Percentiles rank a stretch among this genome's conserved stretches.
Conservation (phyloP, 192 early-diverging fungal genomes). For the Entomortierella parvispora region DNA sequence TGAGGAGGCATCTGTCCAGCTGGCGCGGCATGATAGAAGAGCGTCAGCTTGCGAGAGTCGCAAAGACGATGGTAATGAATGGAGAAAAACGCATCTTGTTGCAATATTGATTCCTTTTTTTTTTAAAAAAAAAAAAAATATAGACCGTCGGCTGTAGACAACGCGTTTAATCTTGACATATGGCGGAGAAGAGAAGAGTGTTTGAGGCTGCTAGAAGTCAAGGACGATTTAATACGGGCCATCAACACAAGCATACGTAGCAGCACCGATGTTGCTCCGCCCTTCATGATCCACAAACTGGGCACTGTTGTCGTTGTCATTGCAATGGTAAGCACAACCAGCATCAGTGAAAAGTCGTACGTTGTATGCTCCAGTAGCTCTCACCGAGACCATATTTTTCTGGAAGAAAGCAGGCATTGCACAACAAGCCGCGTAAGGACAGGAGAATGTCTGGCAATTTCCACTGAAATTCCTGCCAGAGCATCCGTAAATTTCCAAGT, state of each 20-base stretch:
- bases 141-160: too few relatives aligned
- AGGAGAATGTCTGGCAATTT: not conserved
- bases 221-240: conserved; percentile 2
- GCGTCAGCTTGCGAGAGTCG: too few relatives aligned
- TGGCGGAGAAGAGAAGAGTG: not conserved
- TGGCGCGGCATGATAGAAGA: too few relatives aligned
- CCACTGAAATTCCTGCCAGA: not conserved
- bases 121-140: too few relatives aligned
- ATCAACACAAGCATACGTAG: conserved; percentile 11
- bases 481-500: not conserved
- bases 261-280: conserved; percentile 3
- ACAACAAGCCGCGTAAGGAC: conserved; percentile 5
- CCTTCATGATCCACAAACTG: conserved; percentile 3
- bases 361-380: conserved; percentile 5
- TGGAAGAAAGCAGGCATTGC: not conserved
- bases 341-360: conserved; percentile 7
- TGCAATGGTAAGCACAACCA: conserved; percentile 9
- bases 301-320: not conserved
- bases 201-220: not conserved
- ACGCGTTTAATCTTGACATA: too few relatives aligned
- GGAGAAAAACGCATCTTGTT: too few relatives aligned
- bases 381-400: conserved; percentile 7
- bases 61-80: too few relatives aligned
- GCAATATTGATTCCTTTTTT: too few relatives aligned
- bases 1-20: too few relatives aligned